These are phyloP conservation scores for Astragalus glycyphyllos DNA, from an alignment of 306 rosid genomes.

Conservation along the genomic window DNA sequence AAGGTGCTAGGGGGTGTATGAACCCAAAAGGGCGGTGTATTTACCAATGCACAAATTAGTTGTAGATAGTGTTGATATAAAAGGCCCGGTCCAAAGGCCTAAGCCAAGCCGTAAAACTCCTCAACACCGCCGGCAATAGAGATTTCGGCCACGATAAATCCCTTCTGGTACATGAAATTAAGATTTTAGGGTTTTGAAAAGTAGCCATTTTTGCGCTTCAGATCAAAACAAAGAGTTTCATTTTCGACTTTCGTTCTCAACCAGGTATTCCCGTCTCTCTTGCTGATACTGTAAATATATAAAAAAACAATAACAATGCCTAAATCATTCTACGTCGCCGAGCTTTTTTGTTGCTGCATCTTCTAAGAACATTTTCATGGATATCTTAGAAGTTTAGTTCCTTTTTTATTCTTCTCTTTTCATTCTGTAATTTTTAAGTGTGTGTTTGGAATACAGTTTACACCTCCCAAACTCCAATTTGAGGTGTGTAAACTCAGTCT, in stretches of 20 bases:
- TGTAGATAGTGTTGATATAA: background rate
- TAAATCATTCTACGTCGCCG: background rate
- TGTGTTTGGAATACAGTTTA: constrained; percentile 1
- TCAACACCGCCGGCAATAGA: constrained; percentile 30
- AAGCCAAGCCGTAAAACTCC: constrained; percentile 1
- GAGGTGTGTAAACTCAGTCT: background rate
- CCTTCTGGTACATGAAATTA: background rate
- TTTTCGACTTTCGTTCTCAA: background rate
- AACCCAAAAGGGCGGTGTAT: no score
- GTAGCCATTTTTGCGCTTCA: background rate
- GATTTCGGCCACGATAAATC: constrained; percentile 15
- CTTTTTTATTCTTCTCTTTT: background rate
- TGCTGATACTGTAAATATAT: background rate
- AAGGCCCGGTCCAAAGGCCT: constrained; percentile 35
- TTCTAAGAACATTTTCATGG: background rate
- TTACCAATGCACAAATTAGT: no score
- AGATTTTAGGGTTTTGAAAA: constrained; percentile 36
- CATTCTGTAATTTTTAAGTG: constrained; percentile 3
- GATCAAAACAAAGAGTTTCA: background rate
- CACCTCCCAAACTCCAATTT: background rate
- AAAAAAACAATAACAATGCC: background rate
- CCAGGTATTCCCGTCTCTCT: constrained; percentile 44
- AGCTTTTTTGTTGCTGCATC: background rate
- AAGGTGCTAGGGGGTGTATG: no score
- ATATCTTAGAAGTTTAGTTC: background rate